A percentile compares a stretch with the other conserved stretches of the same genome.
Evolutionary conservation across 176 grass and related monocot species (phyloP).

Genomic region (Oryza rufipogon): DNA sequence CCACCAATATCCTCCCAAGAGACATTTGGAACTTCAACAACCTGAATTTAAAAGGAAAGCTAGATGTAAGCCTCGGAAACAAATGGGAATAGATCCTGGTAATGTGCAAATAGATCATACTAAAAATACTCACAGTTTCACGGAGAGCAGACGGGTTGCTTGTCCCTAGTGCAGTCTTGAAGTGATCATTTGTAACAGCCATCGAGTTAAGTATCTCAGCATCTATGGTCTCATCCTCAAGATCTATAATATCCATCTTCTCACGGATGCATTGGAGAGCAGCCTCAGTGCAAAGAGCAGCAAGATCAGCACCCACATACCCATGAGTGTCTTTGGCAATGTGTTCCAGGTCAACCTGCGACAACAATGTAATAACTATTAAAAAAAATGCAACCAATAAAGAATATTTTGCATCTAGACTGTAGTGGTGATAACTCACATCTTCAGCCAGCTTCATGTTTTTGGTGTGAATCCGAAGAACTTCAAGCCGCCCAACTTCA

Average conservation of each 20-base stretch:
- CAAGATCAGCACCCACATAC: conserved; percentile 88
- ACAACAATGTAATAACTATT: neutral
- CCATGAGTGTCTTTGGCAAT: conserved; percentile 81
- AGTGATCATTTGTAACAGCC: conserved; percentile 89
- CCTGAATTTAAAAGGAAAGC: conserved; percentile 32
- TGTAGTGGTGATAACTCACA: conserved; percentile 45
- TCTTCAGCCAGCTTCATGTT: conserved; percentile 92
- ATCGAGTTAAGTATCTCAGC: conserved; percentile 94
- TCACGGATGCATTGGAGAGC: conserved; percentile 90
- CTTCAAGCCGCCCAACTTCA: conserved; percentile 83
- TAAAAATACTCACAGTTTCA: conserved; percentile 66
- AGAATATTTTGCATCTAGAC: neutral
- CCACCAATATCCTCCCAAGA: conserved; percentile 76
- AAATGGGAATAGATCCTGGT: conserved; percentile 1
- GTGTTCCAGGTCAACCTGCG: conserved; percentile 79
- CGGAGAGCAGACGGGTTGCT: conserved; percentile 86
- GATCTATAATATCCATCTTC: conserved; percentile 94
- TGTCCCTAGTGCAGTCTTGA: conserved; percentile 85
- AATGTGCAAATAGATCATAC: neutral
- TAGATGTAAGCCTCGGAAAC: conserved; percentile 23
- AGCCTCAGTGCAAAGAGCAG: conserved; percentile 86
- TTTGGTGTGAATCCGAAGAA: conserved; percentile 89
- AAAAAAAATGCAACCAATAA: neutral
- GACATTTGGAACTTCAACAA: conserved; percentile 79
- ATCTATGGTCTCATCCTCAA: conserved; percentile 91